Evolutionary conservation across 331 rosid genomes (phyloP).

Genomic region (Pyrus hybrid): DNA sequence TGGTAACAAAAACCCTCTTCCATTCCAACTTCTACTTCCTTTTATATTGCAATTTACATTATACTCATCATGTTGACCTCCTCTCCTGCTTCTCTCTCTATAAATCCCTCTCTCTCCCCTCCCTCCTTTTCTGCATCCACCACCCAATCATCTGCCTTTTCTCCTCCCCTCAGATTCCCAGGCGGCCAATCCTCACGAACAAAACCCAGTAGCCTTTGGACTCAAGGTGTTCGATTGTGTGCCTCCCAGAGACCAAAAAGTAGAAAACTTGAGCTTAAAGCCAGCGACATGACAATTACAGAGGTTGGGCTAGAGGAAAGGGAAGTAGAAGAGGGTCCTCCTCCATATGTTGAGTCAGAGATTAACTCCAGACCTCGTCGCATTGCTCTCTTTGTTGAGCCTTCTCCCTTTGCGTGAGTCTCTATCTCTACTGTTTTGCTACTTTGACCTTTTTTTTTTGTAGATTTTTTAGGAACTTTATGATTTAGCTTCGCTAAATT

Average conservation of each 20-base stretch:
- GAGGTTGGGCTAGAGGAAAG: constrained; percentile 38
- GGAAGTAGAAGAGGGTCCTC: constrained; percentile 43
- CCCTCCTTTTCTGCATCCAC: constrained; percentile 30
- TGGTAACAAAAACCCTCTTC: background rate
- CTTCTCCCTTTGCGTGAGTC: constrained; percentile 97
- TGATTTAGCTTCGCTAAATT: background rate
- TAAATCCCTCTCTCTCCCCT: constrained; percentile 66
- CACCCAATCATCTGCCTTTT: background rate
- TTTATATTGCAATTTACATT: background rate
- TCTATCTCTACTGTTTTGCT: background rate
- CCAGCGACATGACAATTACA: constrained; percentile 57
- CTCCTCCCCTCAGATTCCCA: constrained; percentile 15
- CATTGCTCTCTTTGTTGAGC: constrained; percentile 95
- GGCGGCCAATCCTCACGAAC: constrained; percentile 17
- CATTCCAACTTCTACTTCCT: background rate
- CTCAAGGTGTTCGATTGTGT: constrained; percentile 14
- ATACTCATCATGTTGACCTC: constrained; percentile 27
- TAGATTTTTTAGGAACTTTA: too few species aligned
- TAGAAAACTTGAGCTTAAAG: constrained; percentile 27
- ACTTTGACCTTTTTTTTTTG: background rate
- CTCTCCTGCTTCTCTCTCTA: constrained; percentile 35
- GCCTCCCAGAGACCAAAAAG: constrained; percentile 16
- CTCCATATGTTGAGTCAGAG: constrained; percentile 48
- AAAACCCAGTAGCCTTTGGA: constrained; percentile 34
- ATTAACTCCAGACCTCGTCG: constrained; percentile 65